phyloP scores from a whole-genome alignment of 306 rosid species.

The Dicorynia guianensis region DNA sequence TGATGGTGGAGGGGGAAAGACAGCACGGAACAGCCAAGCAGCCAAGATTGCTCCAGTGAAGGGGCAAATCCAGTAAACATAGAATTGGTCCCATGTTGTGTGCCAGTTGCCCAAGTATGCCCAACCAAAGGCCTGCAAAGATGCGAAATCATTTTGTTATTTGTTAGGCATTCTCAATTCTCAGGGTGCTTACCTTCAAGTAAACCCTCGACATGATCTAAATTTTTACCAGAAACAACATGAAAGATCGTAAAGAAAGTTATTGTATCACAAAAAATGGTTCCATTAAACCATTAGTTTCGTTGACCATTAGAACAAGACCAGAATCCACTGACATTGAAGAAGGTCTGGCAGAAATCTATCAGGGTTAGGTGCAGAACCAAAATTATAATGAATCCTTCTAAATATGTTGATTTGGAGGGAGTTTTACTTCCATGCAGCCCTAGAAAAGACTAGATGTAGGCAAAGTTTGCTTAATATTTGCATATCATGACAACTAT shows the following conservation, averaged over 20 bases:
- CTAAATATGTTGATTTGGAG: background rate
- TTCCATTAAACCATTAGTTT: background rate
- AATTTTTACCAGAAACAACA: constrained; percentile 18
- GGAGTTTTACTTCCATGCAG: constrained; percentile 1
- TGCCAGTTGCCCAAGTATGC: constrained; percentile 77
- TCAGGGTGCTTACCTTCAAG: background rate
- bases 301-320: background rate
- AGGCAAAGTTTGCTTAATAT: background rate
- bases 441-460: constrained; percentile 18
- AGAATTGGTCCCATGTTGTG: constrained; percentile 88
- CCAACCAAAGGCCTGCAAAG: constrained; percentile 88
- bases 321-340: background rate
- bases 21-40: constrained; percentile 70
- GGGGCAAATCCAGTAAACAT: constrained; percentile 86
- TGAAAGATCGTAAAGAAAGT: constrained; percentile 12
- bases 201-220: constrained; percentile 22
- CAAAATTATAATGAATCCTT: constrained; percentile 3
- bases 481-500: background rate
- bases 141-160: constrained; percentile 26
- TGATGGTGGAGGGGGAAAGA: constrained; percentile 55
- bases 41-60: constrained; percentile 79
- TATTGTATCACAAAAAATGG: background rate
- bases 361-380: background rate
- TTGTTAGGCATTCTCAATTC: background rate
- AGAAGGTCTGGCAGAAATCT: background rate